These are phyloP conservation scores for Pisolithus albus DNA, from an alignment of 768 basidiomycete species.

Conservation along the genomic window DNA sequence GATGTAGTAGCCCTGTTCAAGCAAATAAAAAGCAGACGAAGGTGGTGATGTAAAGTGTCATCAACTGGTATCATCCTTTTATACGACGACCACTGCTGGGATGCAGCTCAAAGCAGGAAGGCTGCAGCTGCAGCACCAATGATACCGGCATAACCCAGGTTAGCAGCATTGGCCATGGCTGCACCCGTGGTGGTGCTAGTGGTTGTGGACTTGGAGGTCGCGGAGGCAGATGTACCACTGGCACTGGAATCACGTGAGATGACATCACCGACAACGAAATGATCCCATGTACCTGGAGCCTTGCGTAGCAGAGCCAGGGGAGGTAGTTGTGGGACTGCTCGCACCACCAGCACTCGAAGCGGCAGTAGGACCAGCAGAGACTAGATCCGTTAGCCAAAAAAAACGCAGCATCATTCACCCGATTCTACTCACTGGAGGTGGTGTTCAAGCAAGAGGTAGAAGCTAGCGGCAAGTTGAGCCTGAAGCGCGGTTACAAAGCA, in stretches of 20 bases:
- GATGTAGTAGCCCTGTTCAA: slow-evolving; percentile 11
- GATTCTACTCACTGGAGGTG: slow-evolving; percentile 18
- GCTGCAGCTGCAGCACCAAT: slow-evolving; percentile 31
- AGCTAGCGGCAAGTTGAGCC: slow-evolving; percentile 22
- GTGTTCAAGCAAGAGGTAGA: slow-evolving; percentile 29
- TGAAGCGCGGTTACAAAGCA: background rate
- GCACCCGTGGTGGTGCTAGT: slow-evolving; percentile 28
- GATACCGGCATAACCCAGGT: slow-evolving; percentile 37
- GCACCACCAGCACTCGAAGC: slow-evolving; percentile 3
- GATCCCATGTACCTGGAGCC: slow-evolving; percentile 15
- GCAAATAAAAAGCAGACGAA: slow-evolving; percentile 4
- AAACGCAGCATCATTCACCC: slow-evolving; percentile 7
- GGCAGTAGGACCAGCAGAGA: slow-evolving; percentile 16
- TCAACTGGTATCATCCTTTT: slow-evolving; percentile 17
- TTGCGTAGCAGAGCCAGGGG: slow-evolving; percentile 3
- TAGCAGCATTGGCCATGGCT: slow-evolving; percentile 38
- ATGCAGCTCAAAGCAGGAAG: slow-evolving; percentile 29
- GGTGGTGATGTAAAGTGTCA: slow-evolving; percentile 11
- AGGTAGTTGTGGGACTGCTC: slow-evolving; percentile 1
- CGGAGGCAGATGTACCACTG: slow-evolving; percentile 7
- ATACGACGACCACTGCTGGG: background rate
- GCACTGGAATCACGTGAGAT: slow-evolving; percentile 7
- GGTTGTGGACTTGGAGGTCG: slow-evolving; percentile 19
- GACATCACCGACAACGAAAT: background rate
- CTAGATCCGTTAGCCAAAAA: slow-evolving; percentile 15